phyloP scores from a whole-genome alignment of 192 early-diverging fungal genomes.

The Bifiguratus adelaidae region DNA sequence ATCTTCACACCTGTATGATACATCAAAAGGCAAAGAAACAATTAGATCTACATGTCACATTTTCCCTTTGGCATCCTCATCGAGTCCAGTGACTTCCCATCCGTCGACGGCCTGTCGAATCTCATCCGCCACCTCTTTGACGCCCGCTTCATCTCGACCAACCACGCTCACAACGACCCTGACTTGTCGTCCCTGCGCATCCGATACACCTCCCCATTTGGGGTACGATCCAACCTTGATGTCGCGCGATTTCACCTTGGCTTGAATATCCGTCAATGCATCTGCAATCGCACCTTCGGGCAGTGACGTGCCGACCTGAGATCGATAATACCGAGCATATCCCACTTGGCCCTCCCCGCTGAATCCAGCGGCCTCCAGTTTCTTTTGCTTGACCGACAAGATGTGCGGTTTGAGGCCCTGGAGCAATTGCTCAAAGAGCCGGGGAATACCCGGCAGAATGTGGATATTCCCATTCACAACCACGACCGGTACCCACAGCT shows the following conservation, averaged over 20 bases:
- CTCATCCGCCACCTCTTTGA: slow-evolving; percentile 13
- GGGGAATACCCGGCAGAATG: slow-evolving; percentile 59
- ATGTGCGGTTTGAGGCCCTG: slow-evolving; percentile 16
- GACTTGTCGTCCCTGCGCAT: no score
- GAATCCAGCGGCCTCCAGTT: no score
- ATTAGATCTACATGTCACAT: no score
- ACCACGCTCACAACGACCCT: slow-evolving; percentile 43
- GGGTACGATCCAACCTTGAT: slow-evolving; percentile 47
- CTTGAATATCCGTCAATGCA: slow-evolving; percentile 23
- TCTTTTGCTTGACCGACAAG: neutral
- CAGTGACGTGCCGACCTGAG: slow-evolving; percentile 28
- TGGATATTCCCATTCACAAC: slow-evolving; percentile 51
- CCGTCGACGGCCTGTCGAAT: slow-evolving; percentile 9
- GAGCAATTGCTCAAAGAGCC: slow-evolving; percentile 40
- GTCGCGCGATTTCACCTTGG: slow-evolving; percentile 2
- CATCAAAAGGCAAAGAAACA: no score
- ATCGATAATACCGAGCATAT: slow-evolving; percentile 15
- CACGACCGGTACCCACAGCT: slow-evolving; percentile 67
- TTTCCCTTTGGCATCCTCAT: no score
- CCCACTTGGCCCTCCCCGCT: neutral
- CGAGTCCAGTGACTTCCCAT: slow-evolving; percentile 1
- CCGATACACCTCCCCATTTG: slow-evolving; percentile 20
- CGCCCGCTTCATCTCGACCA: slow-evolving; percentile 23
- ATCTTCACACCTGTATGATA: no score
- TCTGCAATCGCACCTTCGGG: slow-evolving; percentile 34